phyloP scores from a whole-genome alignment of 352 stramenopile genomes.

The Pythium brachiatum region DNA sequence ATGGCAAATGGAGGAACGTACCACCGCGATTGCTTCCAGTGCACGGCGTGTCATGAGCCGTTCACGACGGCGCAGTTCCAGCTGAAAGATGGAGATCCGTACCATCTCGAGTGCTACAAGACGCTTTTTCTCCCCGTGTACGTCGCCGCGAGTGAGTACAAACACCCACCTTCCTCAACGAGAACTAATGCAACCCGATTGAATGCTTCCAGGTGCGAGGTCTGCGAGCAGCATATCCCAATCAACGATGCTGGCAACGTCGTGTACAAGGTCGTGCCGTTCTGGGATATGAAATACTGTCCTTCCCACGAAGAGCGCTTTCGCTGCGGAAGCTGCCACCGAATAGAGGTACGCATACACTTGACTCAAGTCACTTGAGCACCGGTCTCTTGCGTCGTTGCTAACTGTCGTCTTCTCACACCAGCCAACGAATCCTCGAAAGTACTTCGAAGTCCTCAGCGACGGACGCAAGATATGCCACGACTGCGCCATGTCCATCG shows the following conservation, averaged over 20 bases:
- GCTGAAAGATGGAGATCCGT: slow-evolving; percentile 49
- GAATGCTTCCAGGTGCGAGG: slow-evolving; percentile 40
- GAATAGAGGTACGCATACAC: slow-evolving; percentile 42
- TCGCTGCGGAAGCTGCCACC: slow-evolving; percentile 69
- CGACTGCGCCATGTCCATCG: slow-evolving; percentile 53
- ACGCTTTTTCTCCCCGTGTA: slow-evolving; percentile 61
- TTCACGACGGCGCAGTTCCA: slow-evolving; percentile 35
- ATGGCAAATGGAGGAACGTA: slow-evolving; percentile 31
- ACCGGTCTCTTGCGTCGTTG: too few species aligned
- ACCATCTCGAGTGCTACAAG: slow-evolving; percentile 65
- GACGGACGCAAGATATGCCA: slow-evolving; percentile 68
- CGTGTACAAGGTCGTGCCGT: slow-evolving; percentile 63
- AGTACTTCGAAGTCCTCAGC: slow-evolving; percentile 53
- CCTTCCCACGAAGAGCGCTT: slow-evolving; percentile 56
- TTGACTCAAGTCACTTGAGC: too few species aligned
- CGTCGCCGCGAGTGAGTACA: background rate
- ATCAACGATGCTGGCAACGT: slow-evolving; percentile 48
- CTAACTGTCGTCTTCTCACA: background rate
- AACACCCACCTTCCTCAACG: background rate
- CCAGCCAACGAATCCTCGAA: slow-evolving; percentile 31
- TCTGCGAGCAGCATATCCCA: slow-evolving; percentile 60
- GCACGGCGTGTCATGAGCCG: slow-evolving; percentile 35
- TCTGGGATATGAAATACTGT: slow-evolving; percentile 65
- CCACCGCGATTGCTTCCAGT: slow-evolving; percentile 41
- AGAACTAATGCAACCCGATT: background rate